phyloP scores from a whole-genome alignment of 192 early-diverging fungal genomes.

The Cladochytrium replicatum region DNA sequence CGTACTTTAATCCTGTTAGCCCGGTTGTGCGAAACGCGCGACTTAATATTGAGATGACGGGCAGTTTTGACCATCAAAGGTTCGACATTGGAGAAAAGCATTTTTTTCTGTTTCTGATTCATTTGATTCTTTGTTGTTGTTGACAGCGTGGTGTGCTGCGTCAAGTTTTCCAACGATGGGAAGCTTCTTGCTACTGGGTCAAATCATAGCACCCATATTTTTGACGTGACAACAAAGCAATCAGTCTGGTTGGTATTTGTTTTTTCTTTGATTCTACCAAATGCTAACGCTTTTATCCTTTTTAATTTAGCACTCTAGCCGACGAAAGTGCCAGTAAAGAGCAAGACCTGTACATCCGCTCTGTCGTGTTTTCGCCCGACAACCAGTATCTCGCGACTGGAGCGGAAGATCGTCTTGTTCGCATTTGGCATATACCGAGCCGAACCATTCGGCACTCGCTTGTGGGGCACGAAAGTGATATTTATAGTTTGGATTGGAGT shows the following conservation, averaged over 20 bases:
- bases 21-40: conserved; percentile 11
- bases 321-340: conserved; percentile 68
- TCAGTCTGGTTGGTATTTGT: conserved; percentile 48
- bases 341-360: conserved; percentile 90
- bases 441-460: conserved; percentile 36
- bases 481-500: conserved; percentile 92
- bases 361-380: conserved; percentile 92
- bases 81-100: conserved; percentile 1
- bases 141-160: conserved; percentile 89
- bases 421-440: conserved; percentile 51
- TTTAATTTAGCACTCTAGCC: conserved; percentile 48
- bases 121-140: neutral
- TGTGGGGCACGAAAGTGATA: conserved; percentile 88
- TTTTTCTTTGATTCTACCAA: conserved; percentile 11
- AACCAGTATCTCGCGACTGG: conserved; percentile 84
- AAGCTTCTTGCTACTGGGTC: conserved; percentile 87
- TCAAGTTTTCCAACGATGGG: conserved; percentile 90
- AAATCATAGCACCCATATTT: conserved; percentile 82
- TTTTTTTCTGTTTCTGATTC: conserved; percentile 2
- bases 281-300: conserved; percentile 5
- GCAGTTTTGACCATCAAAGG: conserved; percentile 49
- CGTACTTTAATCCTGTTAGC: conserved; percentile 26
- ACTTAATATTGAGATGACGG: conserved; percentile 27
- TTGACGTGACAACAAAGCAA: conserved; percentile 67
- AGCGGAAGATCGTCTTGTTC: conserved; percentile 90